Percentiles rank a stretch among this genome's conserved stretches.
phyloP scores from a whole-genome alignment of 192 early-diverging fungal genomes.

The Coemansia sp. region DNA sequence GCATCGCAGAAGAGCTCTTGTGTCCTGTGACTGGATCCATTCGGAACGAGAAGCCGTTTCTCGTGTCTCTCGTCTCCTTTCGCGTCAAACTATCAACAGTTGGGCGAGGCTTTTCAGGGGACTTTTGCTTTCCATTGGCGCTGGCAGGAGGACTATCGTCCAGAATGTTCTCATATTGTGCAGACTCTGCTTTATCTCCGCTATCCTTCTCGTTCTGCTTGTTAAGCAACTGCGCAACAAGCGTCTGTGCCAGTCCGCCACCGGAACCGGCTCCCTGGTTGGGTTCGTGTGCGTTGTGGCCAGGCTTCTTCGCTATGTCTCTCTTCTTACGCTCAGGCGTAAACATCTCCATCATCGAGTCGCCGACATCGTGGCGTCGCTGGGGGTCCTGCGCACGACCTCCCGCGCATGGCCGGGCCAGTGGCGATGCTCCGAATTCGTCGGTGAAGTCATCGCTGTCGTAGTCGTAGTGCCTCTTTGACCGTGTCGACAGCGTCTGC shows the following conservation, averaged over 20 bases:
- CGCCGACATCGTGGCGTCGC: slow-evolving; percentile 28
- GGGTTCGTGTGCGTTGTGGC: background rate
- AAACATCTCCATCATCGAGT: slow-evolving; percentile 56
- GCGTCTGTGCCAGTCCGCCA: slow-evolving; percentile 10
- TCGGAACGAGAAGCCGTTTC: background rate
- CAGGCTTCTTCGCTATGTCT: background rate
- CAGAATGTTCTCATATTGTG: background rate
- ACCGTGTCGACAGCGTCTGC: background rate
- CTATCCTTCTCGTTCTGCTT: background rate
- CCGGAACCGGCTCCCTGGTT: background rate
- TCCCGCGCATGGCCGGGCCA: slow-evolving; percentile 1
- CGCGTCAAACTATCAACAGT: background rate
- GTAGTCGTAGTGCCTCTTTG: background rate
- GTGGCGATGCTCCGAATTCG: slow-evolving; percentile 10
- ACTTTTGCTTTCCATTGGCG: background rate
- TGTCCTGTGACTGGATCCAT: background rate
- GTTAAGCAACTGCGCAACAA: slow-evolving; percentile 14
- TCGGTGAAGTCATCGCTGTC: background rate
- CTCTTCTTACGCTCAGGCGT: slow-evolving; percentile 41
- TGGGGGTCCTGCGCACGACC: background rate
- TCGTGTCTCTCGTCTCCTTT: background rate
- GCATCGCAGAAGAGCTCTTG: background rate
- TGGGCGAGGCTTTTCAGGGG: background rate
- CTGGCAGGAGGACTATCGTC: background rate
- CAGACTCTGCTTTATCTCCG: background rate